Evolutionary conservation across 495 filamentous ascomycete genomes (phyloP), one percentile per base, ranked within the genome.

Genomic region (Neurospora sp.): DNA sequence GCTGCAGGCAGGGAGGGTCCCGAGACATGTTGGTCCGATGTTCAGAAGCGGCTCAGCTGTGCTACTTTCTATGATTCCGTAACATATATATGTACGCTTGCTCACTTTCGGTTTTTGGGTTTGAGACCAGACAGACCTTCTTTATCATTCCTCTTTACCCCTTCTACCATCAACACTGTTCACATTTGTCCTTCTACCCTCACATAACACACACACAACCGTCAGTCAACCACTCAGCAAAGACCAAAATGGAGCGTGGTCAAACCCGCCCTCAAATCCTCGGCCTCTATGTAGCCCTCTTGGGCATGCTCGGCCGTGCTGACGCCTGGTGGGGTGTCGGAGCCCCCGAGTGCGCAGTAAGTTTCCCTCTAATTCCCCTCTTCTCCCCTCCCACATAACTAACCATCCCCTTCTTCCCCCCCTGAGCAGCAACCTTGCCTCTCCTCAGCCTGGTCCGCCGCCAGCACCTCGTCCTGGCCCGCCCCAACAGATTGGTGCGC

Each of bases 341-440:
- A 16, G 83, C 82, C 16, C 83, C 83, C 1, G 78, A 80, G 37
- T 85, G 83, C 71, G 83, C 82, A 75, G 83, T 85, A 71, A 74
- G 83, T 82, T 38, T 20, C 31, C 41, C 10, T 0, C 37, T 40
- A 37, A 44, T 16, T 1, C 37, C 39, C 41, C 44, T 7, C 3
- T 9, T 39, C n/a, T 37, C 42, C 59, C 9, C 39, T 40, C 44
- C 18, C 38, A 14, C 40, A 59, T 27, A 40, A 22, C 70, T 73
- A 41, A 72, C 39, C 0, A 59, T 1, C 20, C 0, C 3, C 9
- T 14, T 16, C 47, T 18, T 10, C 39, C 14, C 20, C 40, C 53
- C 1, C 39, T 27, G 27, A 39, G 68, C 72, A 84, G 82, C 80
- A 85, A 79, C 75, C 75, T 69, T 85, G 83, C 61, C 79, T 85